Evolutionary conservation across 345 rosid genomes (phyloP), one percentile per base, ranked within the genome.

Genomic region (Sisymbrium irio): DNA sequence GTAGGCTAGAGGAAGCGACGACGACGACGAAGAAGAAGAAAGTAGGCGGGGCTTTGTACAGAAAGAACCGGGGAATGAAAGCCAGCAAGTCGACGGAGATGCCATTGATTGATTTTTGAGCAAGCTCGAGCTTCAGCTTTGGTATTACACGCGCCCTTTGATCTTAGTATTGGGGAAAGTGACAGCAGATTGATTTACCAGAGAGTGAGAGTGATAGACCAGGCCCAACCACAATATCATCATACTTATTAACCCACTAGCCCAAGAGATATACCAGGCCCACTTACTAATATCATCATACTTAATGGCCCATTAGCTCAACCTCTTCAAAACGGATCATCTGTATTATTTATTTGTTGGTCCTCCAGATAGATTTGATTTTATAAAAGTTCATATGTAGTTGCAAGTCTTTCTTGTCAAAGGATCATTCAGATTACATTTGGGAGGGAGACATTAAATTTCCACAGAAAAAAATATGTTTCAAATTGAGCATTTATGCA

Each of bases 31-130:
- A 14, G 58, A 61, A 28, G 56, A 70, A 47, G 53, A 44, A 15
- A 33, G 1, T 20, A 72, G 63, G 3, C 67, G 74, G 9, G 82
- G 63, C 46, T 63, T 81, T 4, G 49, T 41, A 27, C 44, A 46
- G 13, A 58, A 14, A 2, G 68, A 17, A 27, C 70, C 14, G 51
- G 79, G 54, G 7, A 65, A 62, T 20, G 77, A 54, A 51, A 60
- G 46, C 8, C 42, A 69, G 39, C 70, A 20, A 28, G 51, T 56
- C 60, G 69, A 42, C 69, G 64, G 39, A 62, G 53, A 62, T 72
- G 80, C 80, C 77, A 74, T 74, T 6, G 35, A 41, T 42, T 28
- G 25, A 22, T 22, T 50, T 2, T 25, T 47, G 3, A 50, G 32
- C 30, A 22, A 22, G 25, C 25, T 22, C 25, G 25, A 22, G 25